Evolutionary conservation across 176 grass and related monocot genomes (phyloP).

Genomic region (Carex myosuroides): DNA sequence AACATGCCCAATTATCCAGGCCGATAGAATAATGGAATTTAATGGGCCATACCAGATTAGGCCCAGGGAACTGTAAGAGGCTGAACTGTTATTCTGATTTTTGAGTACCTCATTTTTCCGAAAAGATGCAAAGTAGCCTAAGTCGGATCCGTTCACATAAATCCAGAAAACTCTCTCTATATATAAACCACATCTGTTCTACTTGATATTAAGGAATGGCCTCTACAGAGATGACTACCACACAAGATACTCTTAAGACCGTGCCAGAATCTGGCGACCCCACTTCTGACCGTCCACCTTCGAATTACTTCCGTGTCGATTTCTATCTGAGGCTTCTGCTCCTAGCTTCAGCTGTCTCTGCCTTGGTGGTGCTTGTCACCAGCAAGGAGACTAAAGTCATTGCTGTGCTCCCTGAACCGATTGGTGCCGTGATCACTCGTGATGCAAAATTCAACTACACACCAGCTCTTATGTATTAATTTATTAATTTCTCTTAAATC

Average conservation of each 20-base stretch:
- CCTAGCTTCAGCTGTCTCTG: slow-evolving; percentile 30
- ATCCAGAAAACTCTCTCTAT: background rate
- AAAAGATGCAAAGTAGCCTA: background rate
- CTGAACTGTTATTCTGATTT: background rate
- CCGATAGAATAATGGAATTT: background rate
- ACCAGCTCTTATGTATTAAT: slow-evolving; percentile 40
- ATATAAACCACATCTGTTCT: background rate
- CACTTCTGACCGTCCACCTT: background rate
- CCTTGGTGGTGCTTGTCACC: slow-evolving; percentile 46
- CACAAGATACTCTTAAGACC: background rate
- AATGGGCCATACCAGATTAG: background rate
- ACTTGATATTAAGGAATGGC: background rate
- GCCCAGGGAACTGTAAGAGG: background rate
- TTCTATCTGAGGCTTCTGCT: slow-evolving; percentile 40
- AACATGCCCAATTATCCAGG: background rate
- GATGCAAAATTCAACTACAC: slow-evolving; percentile 52
- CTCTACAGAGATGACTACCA: background rate
- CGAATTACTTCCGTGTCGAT: slow-evolving; percentile 10
- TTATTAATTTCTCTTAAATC: background rate
- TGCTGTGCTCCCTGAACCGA: background rate
- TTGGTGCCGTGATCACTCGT: background rate
- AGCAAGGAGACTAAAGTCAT: slow-evolving; percentile 37
- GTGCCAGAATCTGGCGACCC: background rate
- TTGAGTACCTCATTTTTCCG: background rate
- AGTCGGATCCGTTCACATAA: background rate